Evolutionary conservation across 371 early-diverging fungal species (phyloP).

Genomic region (Smittium mucronatum): DNA sequence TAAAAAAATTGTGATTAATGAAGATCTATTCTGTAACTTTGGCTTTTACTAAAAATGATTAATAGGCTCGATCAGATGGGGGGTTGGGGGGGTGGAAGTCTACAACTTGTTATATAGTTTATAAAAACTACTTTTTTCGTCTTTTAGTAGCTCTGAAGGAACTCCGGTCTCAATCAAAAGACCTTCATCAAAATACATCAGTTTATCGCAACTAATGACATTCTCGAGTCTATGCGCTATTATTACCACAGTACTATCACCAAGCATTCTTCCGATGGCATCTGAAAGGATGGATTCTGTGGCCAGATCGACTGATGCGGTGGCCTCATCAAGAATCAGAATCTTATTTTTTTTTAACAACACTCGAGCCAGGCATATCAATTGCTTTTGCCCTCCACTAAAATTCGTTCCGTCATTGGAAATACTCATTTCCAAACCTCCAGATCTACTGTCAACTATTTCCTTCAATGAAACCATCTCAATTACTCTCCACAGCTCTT

Average conservation of each 20-base stretch:
- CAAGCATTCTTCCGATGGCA: constrained; percentile 47
- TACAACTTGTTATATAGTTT: too few relatives aligned
- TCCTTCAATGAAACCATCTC: neutral
- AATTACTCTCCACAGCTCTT: constrained; percentile 58
- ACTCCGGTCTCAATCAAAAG: too few relatives aligned
- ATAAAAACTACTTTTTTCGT: too few relatives aligned
- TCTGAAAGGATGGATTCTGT: constrained; percentile 47
- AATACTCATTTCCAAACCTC: constrained; percentile 44
- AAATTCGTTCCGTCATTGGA: constrained; percentile 65
- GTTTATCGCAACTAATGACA: constrained; percentile 50
- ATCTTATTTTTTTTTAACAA: constrained; percentile 54
- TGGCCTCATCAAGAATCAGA: constrained; percentile 82
- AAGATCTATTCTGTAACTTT: too few relatives aligned
- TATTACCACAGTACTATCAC: constrained; percentile 53
- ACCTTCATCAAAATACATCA: too few relatives aligned
- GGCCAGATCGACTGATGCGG: constrained; percentile 66
- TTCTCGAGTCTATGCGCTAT: constrained; percentile 75
- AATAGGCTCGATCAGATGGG: too few relatives aligned
- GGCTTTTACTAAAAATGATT: too few relatives aligned
- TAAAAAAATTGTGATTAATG: too few relatives aligned
- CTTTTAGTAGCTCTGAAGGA: too few relatives aligned
- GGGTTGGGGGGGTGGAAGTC: too few relatives aligned
- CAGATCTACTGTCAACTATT: constrained; percentile 22
- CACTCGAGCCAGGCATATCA: constrained; percentile 76
- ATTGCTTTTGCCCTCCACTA: constrained; percentile 77